phyloP scores from a whole-genome alignment of 1,284 basidiomycete species.

The Anthracocystis walkeri region DNA sequence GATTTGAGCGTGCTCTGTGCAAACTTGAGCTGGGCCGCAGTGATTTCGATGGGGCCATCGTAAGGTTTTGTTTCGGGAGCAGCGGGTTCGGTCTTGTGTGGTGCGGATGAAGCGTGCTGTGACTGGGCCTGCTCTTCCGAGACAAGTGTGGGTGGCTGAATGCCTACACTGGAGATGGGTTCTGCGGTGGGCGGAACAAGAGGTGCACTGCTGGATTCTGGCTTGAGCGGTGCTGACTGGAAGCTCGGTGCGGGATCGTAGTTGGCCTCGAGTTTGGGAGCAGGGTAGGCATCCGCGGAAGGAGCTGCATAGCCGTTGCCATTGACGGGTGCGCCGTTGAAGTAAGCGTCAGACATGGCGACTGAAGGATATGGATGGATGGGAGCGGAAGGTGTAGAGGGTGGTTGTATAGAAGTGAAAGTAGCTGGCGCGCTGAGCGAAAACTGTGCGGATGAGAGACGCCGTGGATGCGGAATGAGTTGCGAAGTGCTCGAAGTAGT shows the following conservation, averaged over 20 bases:
- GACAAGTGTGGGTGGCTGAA: slow-evolving; percentile 29
- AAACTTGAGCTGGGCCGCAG: slow-evolving; percentile 80
- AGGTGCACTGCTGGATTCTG: slow-evolving; percentile 24
- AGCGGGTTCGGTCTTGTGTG: slow-evolving; percentile 5
- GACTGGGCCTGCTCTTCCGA: slow-evolving; percentile 24
- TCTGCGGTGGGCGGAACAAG: slow-evolving; percentile 42
- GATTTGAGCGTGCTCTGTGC: slow-evolving; percentile 82
- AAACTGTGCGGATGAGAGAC: background rate
- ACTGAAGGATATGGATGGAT: background rate
- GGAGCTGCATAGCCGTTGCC: slow-evolving; percentile 17
- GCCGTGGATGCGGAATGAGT: no score
- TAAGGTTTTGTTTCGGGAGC: slow-evolving; percentile 28
- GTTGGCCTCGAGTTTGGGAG: slow-evolving; percentile 11
- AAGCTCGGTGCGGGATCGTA: slow-evolving; percentile 12
- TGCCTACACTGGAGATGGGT: slow-evolving; percentile 36
- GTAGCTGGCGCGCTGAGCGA: background rate
- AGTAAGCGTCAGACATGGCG: slow-evolving; percentile 31
- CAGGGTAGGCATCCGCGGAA: background rate
- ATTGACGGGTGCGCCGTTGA: slow-evolving; percentile 18
- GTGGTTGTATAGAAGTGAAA: background rate
- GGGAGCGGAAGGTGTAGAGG: no score
- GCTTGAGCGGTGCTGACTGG: slow-evolving; percentile 10
- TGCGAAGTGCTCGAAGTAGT: no score
- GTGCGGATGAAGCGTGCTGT: slow-evolving; percentile 3
- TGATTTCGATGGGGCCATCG: slow-evolving; percentile 51